phyloP scores from a whole-genome alignment of 192 early-diverging fungal species.

The Helicostylum pulchrum region DNA sequence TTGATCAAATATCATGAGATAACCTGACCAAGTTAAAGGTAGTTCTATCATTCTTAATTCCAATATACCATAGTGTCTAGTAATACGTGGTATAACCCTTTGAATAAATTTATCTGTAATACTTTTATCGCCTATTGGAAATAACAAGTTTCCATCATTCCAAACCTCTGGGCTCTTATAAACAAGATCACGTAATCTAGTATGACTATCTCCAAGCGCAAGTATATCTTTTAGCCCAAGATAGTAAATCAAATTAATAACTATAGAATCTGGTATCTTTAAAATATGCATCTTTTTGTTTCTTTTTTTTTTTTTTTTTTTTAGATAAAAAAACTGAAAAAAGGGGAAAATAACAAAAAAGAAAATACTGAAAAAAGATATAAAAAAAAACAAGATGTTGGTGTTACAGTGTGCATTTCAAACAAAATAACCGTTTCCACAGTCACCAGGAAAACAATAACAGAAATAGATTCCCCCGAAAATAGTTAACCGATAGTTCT shows the following conservation, averaged over 20 bases:
- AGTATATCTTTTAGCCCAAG: constrained; percentile 13
- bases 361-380: too few relatives aligned
- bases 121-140: constrained; percentile 16
- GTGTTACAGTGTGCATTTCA: too few relatives aligned
- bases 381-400: too few relatives aligned
- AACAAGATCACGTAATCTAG: not conserved
- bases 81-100: constrained; percentile 24
- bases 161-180: constrained; percentile 21
- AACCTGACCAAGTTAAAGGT: constrained; percentile 22
- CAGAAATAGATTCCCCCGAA: too few relatives aligned
- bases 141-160: constrained; percentile 4
- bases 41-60: constrained; percentile 20
- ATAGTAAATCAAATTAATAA: constrained; percentile 3
- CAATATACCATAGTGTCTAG: constrained; percentile 24
- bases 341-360: too few relatives aligned
- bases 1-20: constrained; percentile 30
- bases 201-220: constrained; percentile 5
- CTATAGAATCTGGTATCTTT: constrained; percentile 11
- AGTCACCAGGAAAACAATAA: too few relatives aligned
- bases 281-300: too few relatives aligned
- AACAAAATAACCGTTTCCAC: too few relatives aligned
- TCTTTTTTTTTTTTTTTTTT: too few relatives aligned
- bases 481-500: too few relatives aligned
- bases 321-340: too few relatives aligned
- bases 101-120: constrained; percentile 29